Conservation (phyloP, 768 basidiomycete genomes). For the Mycena haematopus region DNA sequence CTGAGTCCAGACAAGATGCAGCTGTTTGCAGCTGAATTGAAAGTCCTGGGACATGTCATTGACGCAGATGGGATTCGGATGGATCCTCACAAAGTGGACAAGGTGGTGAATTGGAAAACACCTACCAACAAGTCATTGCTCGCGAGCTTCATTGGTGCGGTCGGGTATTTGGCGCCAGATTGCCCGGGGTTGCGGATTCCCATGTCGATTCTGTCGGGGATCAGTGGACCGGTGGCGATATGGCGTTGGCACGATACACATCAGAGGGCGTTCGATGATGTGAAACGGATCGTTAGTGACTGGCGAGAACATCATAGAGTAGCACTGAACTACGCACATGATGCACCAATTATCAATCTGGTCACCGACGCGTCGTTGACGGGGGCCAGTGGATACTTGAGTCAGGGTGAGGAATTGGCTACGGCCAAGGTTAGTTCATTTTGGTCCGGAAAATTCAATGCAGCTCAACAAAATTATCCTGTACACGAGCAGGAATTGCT, state of each 20-base stretch:
- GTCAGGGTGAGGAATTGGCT: constrained; percentile 36
- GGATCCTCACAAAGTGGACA: constrained; percentile 52
- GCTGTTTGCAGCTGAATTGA: constrained; percentile 29
- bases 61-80: constrained; percentile 47
- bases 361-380: constrained; percentile 41
- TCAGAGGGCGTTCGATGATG: constrained; percentile 43
- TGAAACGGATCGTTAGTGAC: constrained; percentile 36
- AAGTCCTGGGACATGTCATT: constrained; percentile 43
- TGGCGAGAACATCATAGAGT: constrained; percentile 33
- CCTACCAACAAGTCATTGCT: constrained; percentile 44
- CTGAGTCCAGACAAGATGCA: constrained; percentile 32
- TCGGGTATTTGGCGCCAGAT: constrained; percentile 43
- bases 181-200: constrained; percentile 42
- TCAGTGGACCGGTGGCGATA: no score
- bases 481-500: constrained; percentile 48
- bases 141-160: constrained; percentile 41
- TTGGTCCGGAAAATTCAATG: constrained; percentile 44
- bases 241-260: constrained; percentile 39
- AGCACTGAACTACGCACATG: constrained; percentile 29
- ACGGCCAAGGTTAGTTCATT: constrained; percentile 38
- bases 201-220: no score
- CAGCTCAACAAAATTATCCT: constrained; percentile 47
- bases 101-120: constrained; percentile 41
- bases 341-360: constrained; percentile 35
- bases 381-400: constrained; percentile 38